Base-by-base conservation (phyloP, 495 filamentous ascomycete genomes). In the Hypomontagnella monticulosa region DNA sequence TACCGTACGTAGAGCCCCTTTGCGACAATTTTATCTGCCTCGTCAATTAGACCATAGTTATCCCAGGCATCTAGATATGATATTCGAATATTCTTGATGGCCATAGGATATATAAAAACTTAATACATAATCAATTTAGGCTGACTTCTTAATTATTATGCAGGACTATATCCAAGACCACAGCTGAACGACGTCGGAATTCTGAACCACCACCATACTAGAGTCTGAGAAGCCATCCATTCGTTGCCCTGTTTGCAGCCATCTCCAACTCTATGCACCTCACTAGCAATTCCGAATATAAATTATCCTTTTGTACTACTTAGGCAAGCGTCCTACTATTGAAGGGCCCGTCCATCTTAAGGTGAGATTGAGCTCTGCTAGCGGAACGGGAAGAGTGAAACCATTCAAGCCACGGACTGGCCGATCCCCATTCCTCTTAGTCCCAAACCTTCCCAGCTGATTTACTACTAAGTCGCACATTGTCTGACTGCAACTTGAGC, bases 261-360 rank as follows among this genome's bases (percentile, higher is more conserved):
- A 47, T 46, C 56, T 34, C 51, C 33, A 65, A 47, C 51, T 44
- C 55, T 61, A 57, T 65, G 51, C 61, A 48, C 40, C 44, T 19
- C 15, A 30, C 47, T 46, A 40, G 20, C 44, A 36, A 16, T 36
- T 14, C 43, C 65, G 48, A 56, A 59, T 44, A 40, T 63, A 12
- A 43, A 7, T 34, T 62, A n/a, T 41, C 38, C 19, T 11, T 53
- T 32, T 19, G 37, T 38, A 16, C 20, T 56, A n/a, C 38, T 12
- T 51, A 57, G 14, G 14, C 34, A 5, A 23, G 23, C 23, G 23
- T 27, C 6, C 23, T 27, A 27, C 23, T 27, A 27, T 27, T 27
- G 6, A 27, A 27, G 23, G 23, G 6, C 6, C 23, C 23, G 23
- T 27, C 23, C 23, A 27, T 27, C 6, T 27, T 27, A 27, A 27